Conservation (phyloP, 176 grass and related monocot genomes). For the Aechmea fasciata region DNA sequence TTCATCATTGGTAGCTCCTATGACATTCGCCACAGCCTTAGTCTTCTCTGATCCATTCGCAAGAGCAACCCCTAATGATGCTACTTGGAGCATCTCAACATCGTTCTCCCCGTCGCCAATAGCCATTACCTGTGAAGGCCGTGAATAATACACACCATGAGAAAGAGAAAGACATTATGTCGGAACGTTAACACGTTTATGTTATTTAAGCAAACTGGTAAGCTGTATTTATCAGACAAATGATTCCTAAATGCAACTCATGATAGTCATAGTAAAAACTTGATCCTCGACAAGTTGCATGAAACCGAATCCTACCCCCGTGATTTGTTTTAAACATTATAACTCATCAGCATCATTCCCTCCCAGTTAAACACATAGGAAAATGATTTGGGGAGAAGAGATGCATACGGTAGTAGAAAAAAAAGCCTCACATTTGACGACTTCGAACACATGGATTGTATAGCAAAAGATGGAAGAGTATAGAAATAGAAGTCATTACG, state of each 20-base stretch:
- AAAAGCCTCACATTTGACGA: neutral
- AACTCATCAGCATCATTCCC: too few relatives aligned
- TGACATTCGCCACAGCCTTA: constrained; percentile 71
- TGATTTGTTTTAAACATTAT: too few relatives aligned
- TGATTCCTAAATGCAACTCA: too few relatives aligned
- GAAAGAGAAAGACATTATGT: neutral
- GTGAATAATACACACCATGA: neutral
- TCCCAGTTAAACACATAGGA: too few relatives aligned
- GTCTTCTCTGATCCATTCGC: constrained; percentile 86
- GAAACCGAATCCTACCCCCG: too few relatives aligned
- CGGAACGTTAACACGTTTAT: neutral
- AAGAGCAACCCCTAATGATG: constrained; percentile 75
- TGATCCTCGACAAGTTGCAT: too few relatives aligned
- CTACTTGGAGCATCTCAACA: constrained; percentile 80
- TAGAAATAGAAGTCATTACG: constrained; percentile 8
- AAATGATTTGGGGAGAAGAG: too few relatives aligned
- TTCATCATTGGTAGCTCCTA: constrained; percentile 66
- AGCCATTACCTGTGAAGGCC: constrained; percentile 62
- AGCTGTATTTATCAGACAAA: too few relatives aligned
- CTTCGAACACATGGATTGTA: neutral
- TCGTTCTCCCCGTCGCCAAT: constrained; percentile 99
- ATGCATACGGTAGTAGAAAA: neutral
- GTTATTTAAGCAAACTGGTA: neutral
- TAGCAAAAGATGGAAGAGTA: constrained; percentile 4
- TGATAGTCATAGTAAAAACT: too few relatives aligned